These are phyloP conservation scores for Candida qinlingensis DNA, from an alignment of 805 yeast species.

Conservation along the genomic window DNA sequence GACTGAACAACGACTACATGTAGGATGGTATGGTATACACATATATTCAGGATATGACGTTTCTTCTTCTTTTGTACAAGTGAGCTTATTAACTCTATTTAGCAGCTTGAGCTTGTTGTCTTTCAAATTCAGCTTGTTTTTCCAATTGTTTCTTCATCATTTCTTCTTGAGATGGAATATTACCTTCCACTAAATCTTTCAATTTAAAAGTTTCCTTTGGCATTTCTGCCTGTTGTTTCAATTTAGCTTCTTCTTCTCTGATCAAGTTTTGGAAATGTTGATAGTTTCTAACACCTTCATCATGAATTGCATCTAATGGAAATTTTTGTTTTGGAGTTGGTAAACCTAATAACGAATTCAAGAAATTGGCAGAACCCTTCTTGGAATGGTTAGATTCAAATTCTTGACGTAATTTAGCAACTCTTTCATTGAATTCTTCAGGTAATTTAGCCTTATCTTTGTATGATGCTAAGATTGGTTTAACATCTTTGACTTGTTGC, in stretches of 20 bases:
- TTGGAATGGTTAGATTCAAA: slow-evolving; percentile 52
- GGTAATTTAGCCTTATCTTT: slow-evolving; percentile 61
- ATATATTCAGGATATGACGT: too few relatives aligned
- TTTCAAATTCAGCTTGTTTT: slow-evolving; percentile 34
- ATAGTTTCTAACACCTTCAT: slow-evolving; percentile 88
- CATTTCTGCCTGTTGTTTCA: slow-evolving; percentile 63
- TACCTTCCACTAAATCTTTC: slow-evolving; percentile 81
- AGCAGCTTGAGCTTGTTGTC: slow-evolving; percentile 10
- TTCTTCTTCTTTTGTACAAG: neutral
- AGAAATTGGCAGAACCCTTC: slow-evolving; percentile 42
- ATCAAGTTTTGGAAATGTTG: slow-evolving; percentile 74
- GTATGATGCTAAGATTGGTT: slow-evolving; percentile 78
- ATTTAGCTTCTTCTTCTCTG: slow-evolving; percentile 72
- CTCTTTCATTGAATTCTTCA: slow-evolving; percentile 78
- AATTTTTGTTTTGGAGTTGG: slow-evolving; percentile 42
- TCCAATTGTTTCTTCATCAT: slow-evolving; percentile 38
- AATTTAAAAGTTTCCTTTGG: slow-evolving; percentile 80
- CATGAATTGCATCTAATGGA: slow-evolving; percentile 84
- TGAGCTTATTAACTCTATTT: neutral
- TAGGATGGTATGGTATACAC: too few relatives aligned
- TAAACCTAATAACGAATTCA: slow-evolving; percentile 61
- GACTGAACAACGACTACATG: neutral
- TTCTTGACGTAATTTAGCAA: slow-evolving; percentile 63
- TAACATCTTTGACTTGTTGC: slow-evolving; percentile 77
- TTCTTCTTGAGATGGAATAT: slow-evolving; percentile 72